A percentile compares a stretch with the other conserved stretches of the same genome.
These are phyloP conservation scores for Wickerhamomyces bovis DNA, from an alignment of 805 yeast species.

Conservation along the genomic window DNA sequence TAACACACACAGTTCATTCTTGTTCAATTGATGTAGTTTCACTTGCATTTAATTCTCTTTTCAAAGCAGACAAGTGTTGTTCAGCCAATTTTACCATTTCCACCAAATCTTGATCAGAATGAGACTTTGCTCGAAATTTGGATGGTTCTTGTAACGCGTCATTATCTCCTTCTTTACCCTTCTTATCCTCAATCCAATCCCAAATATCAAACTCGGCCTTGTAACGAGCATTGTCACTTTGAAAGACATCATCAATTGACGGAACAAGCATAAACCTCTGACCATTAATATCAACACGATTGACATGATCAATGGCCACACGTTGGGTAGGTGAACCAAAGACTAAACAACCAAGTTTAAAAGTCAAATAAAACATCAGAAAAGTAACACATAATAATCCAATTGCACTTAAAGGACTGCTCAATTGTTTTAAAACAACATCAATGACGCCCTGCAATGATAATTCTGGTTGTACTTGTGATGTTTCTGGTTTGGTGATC, in stretches of 20 bases:
- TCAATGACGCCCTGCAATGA: background rate
- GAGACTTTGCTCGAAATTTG: slow-evolving; percentile 4
- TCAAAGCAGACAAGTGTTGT: slow-evolving; percentile 12
- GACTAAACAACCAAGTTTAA: background rate
- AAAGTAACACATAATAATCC: background rate
- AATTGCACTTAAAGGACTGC: background rate
- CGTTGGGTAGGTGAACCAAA: background rate
- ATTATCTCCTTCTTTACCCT: background rate
- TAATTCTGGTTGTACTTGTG: background rate
- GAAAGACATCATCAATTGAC: slow-evolving; percentile 6
- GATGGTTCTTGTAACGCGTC: background rate
- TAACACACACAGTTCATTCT: background rate
- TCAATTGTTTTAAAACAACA: slow-evolving; percentile 1
- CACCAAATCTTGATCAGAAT: slow-evolving; percentile 18
- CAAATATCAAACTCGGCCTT: slow-evolving; percentile 22
- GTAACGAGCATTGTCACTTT: slow-evolving; percentile 1
- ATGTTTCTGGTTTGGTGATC: background rate
- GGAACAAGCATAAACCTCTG: slow-evolving; percentile 20
- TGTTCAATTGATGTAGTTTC: background rate
- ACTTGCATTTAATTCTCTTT: background rate
- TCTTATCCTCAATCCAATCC: slow-evolving; percentile 24
- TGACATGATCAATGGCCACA: slow-evolving; percentile 2
- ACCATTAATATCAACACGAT: slow-evolving; percentile 19
- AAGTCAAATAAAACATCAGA: background rate
- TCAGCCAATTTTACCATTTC: slow-evolving; percentile 22